Base-by-base conservation (phyloP, 2,329 filamentous ascomycete genomes). In the Aquanectria penicillioides region DNA sequence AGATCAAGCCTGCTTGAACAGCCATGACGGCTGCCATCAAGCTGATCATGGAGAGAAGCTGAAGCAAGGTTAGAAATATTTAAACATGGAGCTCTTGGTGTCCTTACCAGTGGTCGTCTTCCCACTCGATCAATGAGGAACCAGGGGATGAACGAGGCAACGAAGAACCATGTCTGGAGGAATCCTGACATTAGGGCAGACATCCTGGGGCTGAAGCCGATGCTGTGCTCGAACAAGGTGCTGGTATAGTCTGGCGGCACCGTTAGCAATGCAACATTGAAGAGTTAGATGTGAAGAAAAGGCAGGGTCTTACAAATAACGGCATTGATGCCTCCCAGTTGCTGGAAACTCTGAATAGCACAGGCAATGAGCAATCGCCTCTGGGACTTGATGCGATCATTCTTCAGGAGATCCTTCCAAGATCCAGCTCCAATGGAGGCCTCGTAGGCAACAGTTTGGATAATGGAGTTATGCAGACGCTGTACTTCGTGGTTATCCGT, bases 141-240 rank as follows among this genome's bases (percentile, higher is more conserved):
- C 63, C 63, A 66, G 11, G 63, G 81, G 37, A 82, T 78, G 23
- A 73, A 76, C 7, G 73, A 77, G 2, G 75, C 75, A 10, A 74
- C 23, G 52, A 78, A 78, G 54, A 75, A 77, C 75, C 75, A 80
- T 0, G 81, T 83, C 68, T 83, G 79, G 11, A 84, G 72, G 61
- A 83, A 79, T 28, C 82, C 81, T n/a, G 80, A 80, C 69, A 86
- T 81, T 28, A 85, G 73, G 4, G 81, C 72, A 4, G 83, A 78
- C 67, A 83, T 77, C 37, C 78, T 74, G 2, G 74, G 65, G 15
- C 67, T 68, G 47, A 80, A 77, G 0, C 76, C 74, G 3, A 85
- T 73, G 15, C 77, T 80, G 15, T 77, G 67, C 49, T 81, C 73
- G 50, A 84, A 81, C 1, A 84, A 66, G 0, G 82, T 80, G 12